phyloP scores from a whole-genome alignment of 352 stramenopile genomes.

The Chloridella minuta region DNA sequence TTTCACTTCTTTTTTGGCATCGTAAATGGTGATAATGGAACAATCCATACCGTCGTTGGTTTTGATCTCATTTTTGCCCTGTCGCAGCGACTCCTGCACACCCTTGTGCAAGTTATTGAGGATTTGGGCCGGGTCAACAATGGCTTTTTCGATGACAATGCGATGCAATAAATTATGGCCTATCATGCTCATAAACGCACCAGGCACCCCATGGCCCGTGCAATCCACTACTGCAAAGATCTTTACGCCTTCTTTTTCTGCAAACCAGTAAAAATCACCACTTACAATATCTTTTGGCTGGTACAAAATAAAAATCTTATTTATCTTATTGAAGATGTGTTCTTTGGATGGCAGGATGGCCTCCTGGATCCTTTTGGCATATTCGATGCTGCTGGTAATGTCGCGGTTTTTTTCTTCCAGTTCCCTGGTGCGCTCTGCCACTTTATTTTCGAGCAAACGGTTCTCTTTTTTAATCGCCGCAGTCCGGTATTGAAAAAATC shows the following conservation, averaged over 20 bases:
- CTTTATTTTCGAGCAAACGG: background rate
- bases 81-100: background rate
- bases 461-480: background rate
- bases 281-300: background rate
- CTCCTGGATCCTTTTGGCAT: background rate
- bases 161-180: background rate
- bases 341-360: background rate
- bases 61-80: background rate
- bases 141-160: background rate
- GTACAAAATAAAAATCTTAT: constrained; percentile 3
- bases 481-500: background rate
- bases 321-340: background rate
- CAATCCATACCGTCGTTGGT: background rate
- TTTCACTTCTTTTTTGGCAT: background rate
- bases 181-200: background rate
- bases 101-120: background rate
- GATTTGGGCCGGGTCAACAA: background rate
- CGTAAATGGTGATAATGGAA: background rate
- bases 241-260: background rate
- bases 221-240: background rate
- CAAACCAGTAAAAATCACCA: background rate
- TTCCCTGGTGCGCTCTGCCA: background rate
- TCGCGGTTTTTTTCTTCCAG: background rate
- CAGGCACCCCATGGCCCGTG: background rate
- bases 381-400: background rate